Evolutionary conservation across 2,329 filamentous ascomycete genomes (phyloP), one percentile per base, ranked within the genome.

Genomic region (Cladophialophora immunda): DNA sequence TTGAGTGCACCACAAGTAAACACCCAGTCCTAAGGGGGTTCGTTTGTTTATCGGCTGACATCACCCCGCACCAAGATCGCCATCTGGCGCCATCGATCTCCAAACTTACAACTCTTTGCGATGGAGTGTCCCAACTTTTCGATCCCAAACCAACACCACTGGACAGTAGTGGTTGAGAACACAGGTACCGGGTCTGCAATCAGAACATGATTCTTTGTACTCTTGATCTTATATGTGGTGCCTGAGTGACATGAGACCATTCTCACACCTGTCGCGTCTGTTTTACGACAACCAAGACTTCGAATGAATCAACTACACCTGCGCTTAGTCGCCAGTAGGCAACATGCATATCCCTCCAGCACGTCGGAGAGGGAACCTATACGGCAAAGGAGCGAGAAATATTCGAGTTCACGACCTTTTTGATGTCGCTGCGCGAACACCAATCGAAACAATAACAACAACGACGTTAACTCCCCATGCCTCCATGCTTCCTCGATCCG

Each of bases 331-430:
- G 41, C 60, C 32, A 8, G 15, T 27, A 45, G 52, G 13, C 38
- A 67, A n/a, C 17, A 69, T 71, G 70, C 68, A 71, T 15, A 25
- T 62, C 47, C 66, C 60, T 36, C 19, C 32, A 32, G 41, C 27
- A 25, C 73, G 72, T 68, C 78, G 77, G 58, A 78, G 75, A 64
- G 67, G 72, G 58, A 75, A 76, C 57, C 81, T 78, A 9, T 81
- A 81, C 68, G 78, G 79, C 62, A 78, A 77, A 68, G 66, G 58
- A 4, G 29, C 38, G 17, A 64, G 66, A 58, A 66, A 65, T 36
- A 29, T 67, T 30, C 45, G 64, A n/a, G 66, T 71, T 4, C 70
- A 70, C 45, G 68, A 71, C 52, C 62, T 71, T 22, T 71, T 71
- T 53, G 66, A 65, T 54, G 45, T 68, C 17, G 59, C 58, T 3